phyloP scores from a whole-genome alignment of 108 stramenopile species.

The Bacterosira constricta region DNA sequence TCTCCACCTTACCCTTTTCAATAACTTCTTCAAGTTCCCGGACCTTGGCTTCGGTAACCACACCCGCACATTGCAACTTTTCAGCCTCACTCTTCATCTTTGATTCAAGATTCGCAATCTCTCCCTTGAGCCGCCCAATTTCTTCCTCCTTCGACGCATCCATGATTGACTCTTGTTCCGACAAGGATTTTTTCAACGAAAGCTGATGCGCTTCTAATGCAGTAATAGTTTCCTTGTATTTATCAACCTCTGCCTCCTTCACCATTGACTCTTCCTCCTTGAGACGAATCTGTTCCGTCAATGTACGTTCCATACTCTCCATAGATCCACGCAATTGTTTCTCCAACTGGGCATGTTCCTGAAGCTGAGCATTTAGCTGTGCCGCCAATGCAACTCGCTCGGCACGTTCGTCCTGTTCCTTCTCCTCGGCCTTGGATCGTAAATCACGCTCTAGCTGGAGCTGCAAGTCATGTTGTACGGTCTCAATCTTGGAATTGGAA shows the following conservation, averaged over 20 bases:
- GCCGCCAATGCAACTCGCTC: slow-evolving; percentile 27
- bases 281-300: slow-evolving; percentile 1
- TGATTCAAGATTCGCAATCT: slow-evolving; percentile 8
- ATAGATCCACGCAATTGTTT: slow-evolving; percentile 21
- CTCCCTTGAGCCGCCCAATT: slow-evolving; percentile 14
- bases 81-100: slow-evolving; percentile 6
- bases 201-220: background rate
- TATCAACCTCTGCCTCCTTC: background rate
- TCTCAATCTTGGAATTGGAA: slow-evolving; percentile 7
- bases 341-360: slow-evolving; percentile 30
- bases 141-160: slow-evolving; percentile 27
- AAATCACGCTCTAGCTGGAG: slow-evolving; percentile 22
- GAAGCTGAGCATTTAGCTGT: slow-evolving; percentile 33
- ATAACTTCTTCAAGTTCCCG: slow-evolving; percentile 20
- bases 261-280: background rate
- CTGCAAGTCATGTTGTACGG: background rate
- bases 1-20: slow-evolving; percentile 4
- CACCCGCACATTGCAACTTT: background rate
- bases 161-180: slow-evolving; percentile 7
- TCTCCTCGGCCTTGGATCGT: slow-evolving; percentile 28
- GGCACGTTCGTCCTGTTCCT: slow-evolving; percentile 32
- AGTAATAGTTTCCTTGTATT: slow-evolving; percentile 9
- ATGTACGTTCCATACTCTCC: slow-evolving; percentile 4
- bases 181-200: slow-evolving; percentile 18
- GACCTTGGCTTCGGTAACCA: background rate